These are phyloP conservation scores for Tephrocybe sp. DNA, from an alignment of 768 basidiomycete species.

Conservation along the genomic window DNA sequence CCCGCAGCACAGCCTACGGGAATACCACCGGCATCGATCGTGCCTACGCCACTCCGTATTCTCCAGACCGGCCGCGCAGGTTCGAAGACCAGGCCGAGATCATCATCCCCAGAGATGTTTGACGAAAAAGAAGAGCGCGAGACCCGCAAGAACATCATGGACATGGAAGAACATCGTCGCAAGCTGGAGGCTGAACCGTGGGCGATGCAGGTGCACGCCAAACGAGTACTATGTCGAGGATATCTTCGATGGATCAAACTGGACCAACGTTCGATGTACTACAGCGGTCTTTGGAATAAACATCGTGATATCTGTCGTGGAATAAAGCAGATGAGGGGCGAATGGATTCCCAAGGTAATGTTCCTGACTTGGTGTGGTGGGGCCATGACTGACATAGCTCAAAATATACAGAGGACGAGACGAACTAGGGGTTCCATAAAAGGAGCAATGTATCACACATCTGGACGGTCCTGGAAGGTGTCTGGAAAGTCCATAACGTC, in stretches of 20 bases:
- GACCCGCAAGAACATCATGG: conserved; percentile 9
- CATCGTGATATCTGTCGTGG: conserved; percentile 7
- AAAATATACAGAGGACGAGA: background rate
- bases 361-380: background rate
- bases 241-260: conserved; percentile 13
- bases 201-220: conserved; percentile 5
- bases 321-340: conserved; percentile 8
- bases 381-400: background rate
- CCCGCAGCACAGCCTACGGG: background rate
- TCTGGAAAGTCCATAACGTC: background rate
- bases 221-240: conserved; percentile 8
- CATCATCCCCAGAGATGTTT: background rate
- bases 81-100: no score
- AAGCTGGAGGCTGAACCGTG: conserved; percentile 7
- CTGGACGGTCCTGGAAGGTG: background rate
- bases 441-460: background rate
- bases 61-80: background rate
- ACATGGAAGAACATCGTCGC: conserved; percentile 6
- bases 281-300: conserved; percentile 9
- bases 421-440: background rate
- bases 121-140: background rate
- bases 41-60: background rate
- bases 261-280: conserved; percentile 11
- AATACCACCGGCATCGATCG: background rate
- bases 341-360: conserved; percentile 4